Evolutionary conservation across 805 yeast genomes (phyloP), one percentile per base, ranked within the genome.

Genomic region (Zygosaccharomyces lentus): DNA sequence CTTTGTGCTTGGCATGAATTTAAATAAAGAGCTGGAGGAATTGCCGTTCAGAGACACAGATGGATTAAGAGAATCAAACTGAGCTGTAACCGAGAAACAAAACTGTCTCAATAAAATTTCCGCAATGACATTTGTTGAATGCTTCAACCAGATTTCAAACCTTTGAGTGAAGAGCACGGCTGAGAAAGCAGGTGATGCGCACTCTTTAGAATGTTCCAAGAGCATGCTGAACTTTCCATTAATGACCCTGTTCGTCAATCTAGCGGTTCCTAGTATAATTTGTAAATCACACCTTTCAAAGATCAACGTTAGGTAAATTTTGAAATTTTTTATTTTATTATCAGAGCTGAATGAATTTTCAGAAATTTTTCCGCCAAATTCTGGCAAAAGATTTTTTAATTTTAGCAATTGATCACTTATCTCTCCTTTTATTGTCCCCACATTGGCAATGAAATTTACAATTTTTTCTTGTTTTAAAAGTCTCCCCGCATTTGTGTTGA

Each of bases 381-480:
- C 21, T 9, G 46, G 40, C n/a, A 46, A 37, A 1, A 52, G 25
- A 1, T 50, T 50, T 23, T 48, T 44, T 3, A 58, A 16, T 32
- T 46, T 52, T 9, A 58, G 29, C 13, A 61, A 29, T 19, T 51
- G 53, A 26, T 59, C 61, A 39, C 53, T 55, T 21, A 58, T 47
- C 40, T 54, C 60, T 9, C 63, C 61, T 39, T 58, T 61, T 4
- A 59, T 35, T n/a, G 59, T 41, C 1, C 58, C 61, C 10, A 56
- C 13, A 15, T 40, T 59, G 4, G 58, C 57, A 0, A 61, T 52
- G 2, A 61, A 32, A 43, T 57, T 59, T 6, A 58, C 31, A 2
- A 53, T 34, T 9, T 37, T 50, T 15, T 59, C 64, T 13, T 47
- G 45, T 23, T 37, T 50, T 12, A 37, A 21, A 10, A 48, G 48